phyloP scores from a whole-genome alignment of 805 yeast species.

The Lipomyces lipofer region DNA sequence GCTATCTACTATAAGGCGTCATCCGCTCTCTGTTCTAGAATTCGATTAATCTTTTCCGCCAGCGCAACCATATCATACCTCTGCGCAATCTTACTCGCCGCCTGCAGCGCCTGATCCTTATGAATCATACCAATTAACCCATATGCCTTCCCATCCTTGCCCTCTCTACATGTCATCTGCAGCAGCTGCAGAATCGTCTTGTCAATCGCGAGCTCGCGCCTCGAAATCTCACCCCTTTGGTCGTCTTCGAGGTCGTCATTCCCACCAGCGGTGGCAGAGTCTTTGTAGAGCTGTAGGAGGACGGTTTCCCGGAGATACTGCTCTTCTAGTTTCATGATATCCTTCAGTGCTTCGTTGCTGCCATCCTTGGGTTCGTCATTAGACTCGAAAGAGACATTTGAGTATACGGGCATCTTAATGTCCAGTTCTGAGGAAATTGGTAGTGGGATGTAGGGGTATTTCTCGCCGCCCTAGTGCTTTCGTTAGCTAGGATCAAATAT shows the following conservation, averaged over 20 bases:
- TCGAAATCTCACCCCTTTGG: slow-evolving; percentile 52
- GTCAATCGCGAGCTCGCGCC: slow-evolving; percentile 62
- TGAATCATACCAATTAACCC: slow-evolving; percentile 68
- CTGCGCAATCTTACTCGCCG: slow-evolving; percentile 83
- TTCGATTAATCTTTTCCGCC: slow-evolving; percentile 54
- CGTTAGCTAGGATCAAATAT: not conserved
- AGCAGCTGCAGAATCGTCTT: slow-evolving; percentile 74
- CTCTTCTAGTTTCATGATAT: slow-evolving; percentile 26
- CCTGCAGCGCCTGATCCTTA: slow-evolving; percentile 75
- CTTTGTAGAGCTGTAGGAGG: slow-evolving; percentile 24
- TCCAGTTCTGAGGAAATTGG: slow-evolving; percentile 81
- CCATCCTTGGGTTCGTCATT: slow-evolving; percentile 12
- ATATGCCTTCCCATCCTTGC: slow-evolving; percentile 61
- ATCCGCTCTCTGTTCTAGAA: slow-evolving; percentile 46
- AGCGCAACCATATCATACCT: slow-evolving; percentile 58
- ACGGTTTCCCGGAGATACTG: slow-evolving; percentile 22
- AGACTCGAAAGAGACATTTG: slow-evolving; percentile 31
- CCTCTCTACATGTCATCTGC: slow-evolving; percentile 60
- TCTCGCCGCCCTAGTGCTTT: slow-evolving; percentile 53
- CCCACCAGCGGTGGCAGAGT: slow-evolving; percentile 38
- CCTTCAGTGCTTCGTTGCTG: not conserved
- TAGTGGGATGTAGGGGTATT: slow-evolving; percentile 79
- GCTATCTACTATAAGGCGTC: not conserved
- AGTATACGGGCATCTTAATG: slow-evolving; percentile 61
- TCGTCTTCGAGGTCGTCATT: slow-evolving; percentile 44